These are phyloP conservation scores for Solanum virginianum DNA, from an alignment of 257 asterid genomes.

Conservation along the genomic window DNA sequence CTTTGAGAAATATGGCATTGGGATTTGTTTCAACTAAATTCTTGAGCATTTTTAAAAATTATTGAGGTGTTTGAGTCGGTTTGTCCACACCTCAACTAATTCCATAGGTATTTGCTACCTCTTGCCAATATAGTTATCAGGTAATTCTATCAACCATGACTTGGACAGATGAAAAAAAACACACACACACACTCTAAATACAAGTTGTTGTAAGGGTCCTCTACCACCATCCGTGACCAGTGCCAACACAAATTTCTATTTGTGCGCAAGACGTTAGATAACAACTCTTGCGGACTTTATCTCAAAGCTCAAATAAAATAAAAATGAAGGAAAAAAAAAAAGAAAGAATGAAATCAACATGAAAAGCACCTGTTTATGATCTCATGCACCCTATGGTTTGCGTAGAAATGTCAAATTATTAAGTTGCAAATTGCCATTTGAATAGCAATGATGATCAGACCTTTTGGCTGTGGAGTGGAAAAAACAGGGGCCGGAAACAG, in stretches of 20 bases:
- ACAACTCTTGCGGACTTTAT: not conserved
- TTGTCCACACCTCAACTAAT: not conserved
- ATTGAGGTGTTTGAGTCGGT: not conserved
- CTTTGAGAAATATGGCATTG: constrained; percentile 25
- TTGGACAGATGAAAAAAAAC: not conserved
- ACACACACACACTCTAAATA: no score
- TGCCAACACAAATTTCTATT: not conserved
- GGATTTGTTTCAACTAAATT: constrained; percentile 14
- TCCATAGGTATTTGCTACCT: not conserved
- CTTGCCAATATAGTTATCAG: not conserved
- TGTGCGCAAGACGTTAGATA: not conserved
- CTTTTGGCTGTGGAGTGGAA: not conserved
- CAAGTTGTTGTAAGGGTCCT: not conserved
- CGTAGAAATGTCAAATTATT: not conserved
- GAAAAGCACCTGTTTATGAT: not conserved
- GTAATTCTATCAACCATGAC: no score
- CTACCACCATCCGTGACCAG: constrained; percentile 29
- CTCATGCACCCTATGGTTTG: not conserved
- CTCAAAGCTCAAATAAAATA: not conserved
- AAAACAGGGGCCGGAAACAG: not conserved
- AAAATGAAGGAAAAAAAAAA: not conserved
- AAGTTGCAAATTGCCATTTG: not conserved
- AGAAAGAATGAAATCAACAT: not conserved
- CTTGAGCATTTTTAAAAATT: not conserved
- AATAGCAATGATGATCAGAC: not conserved